Conservation (phyloP, 2,329 filamentous ascomycete genomes). For the Scolecobasidium constrictum region DNA sequence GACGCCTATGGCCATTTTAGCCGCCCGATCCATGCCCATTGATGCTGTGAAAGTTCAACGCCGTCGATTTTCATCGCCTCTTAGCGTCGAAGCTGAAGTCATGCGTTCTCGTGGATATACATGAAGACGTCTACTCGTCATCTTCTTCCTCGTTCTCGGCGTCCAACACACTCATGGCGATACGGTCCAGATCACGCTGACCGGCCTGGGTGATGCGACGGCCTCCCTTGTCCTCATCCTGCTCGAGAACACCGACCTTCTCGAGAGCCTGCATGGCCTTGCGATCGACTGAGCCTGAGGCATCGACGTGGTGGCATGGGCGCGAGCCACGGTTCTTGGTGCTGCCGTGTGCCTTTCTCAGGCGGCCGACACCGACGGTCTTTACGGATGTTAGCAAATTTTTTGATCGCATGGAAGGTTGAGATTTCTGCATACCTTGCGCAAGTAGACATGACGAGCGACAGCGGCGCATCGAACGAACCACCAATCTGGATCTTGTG, state of each 20-base stretch:
- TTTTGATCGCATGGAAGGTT: too few relatives aligned
- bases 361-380: constrained; percentile 95
- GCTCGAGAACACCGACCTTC: constrained; percentile 98
- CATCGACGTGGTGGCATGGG: constrained; percentile 91
- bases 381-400: too few relatives aligned
- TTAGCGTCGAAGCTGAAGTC: too few relatives aligned
- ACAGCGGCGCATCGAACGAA: constrained; percentile 84
- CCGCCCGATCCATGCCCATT: too few relatives aligned
- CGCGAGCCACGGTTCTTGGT: constrained; percentile 94
- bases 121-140: constrained; percentile 9
- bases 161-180: constrained; percentile 9
- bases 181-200: constrained; percentile 94
- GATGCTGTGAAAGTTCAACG: too few relatives aligned
- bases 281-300: constrained; percentile 90
- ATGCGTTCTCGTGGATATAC: too few relatives aligned
- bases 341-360: constrained; percentile 83
- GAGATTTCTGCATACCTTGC: too few relatives aligned
- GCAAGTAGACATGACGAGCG: constrained; percentile 96
- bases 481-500: constrained; percentile 97
- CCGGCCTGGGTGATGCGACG: constrained; percentile 96
- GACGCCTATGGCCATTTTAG: too few relatives aligned
- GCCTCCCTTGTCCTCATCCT: constrained; percentile 97
- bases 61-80: too few relatives aligned
- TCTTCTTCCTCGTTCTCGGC: constrained; percentile 11
- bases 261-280: constrained; percentile 95